Evolutionary conservation across 805 yeast species (phyloP), one percentile per base, ranked within the genome.

Genomic region (Wickerhamia fluorescens): DNA sequence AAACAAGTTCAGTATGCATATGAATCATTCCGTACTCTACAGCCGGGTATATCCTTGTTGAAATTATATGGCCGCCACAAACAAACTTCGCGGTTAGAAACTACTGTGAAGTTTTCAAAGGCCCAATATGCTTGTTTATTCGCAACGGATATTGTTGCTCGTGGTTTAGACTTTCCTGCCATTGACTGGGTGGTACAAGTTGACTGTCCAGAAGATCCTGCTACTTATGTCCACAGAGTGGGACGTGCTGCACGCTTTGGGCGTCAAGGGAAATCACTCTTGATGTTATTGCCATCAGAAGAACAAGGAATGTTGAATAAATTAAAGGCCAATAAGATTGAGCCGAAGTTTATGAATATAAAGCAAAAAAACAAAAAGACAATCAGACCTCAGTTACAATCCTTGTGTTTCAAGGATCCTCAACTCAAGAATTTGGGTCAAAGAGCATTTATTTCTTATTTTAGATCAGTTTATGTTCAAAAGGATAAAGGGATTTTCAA

Each of bases 101-200:
- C 92, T 6, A 74, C 89, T 1, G 66, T 68, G 31, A 82, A 82
- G 53, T 86, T 85, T 52, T 71, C 86, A 7, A 73, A 78, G 33
- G 78, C 94, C 2, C 82, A 80, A 41, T 73, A 81, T 30, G 83
- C 84, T 10, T 85, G 95, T 58, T 58, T 86, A 27, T 76, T 86
- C 47, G 92, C 95, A 1, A 86, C 96, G 0, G 96, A 86, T 57
- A 79, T 86, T 25, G 95, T 85, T 8, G 95, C 96, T 1, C 66
- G 96, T 51, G 96, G 96, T 11, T 71, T 86, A 23, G 96, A 86
- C 53, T 85, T 87, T 55, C 95, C 96, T 0, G 83, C 88, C 5
- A 83, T 86, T 28, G 94, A 87, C 48, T 86, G 96, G 96, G 95
- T 86, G n/a, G 65, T 86, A 6, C 96, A 86, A 52, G 68, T 85